Evolutionary conservation across 306 rosid genomes (phyloP).

Genomic region (Spatholobus suberectus): DNA sequence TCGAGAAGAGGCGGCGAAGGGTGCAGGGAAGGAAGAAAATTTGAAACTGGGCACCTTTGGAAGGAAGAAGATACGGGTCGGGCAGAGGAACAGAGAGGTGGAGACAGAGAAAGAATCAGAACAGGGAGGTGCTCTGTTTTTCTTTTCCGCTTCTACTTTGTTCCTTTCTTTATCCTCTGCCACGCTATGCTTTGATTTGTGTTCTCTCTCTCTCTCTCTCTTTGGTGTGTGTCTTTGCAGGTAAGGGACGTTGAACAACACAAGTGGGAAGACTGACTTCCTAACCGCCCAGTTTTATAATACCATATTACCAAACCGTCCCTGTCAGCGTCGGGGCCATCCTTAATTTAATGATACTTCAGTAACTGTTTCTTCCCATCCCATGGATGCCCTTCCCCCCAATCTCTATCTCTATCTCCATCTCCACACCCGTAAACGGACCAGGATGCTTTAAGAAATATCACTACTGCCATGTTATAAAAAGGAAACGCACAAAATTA

Average conservation of each 20-base stretch:
- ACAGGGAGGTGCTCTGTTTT: constrained; percentile 46
- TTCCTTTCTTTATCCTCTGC: constrained; percentile 56
- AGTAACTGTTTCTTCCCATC: constrained; percentile 38
- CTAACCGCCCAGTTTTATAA: constrained; percentile 59
- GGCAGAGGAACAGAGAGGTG: background rate
- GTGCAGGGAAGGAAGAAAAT: constrained; percentile 30
- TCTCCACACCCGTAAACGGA: background rate
- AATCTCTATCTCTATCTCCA: background rate
- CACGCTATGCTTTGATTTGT: constrained; percentile 45
- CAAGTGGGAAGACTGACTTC: constrained; percentile 69
- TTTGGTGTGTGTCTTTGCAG: constrained; percentile 61
- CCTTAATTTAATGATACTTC: constrained; percentile 38
- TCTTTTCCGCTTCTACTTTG: constrained; percentile 37
- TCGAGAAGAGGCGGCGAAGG: background rate
- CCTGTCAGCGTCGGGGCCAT: constrained; percentile 43
- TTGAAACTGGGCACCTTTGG: constrained; percentile 15
- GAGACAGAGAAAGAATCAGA: constrained; percentile 42
- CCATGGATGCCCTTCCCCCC: constrained; percentile 43
- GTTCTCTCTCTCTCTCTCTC: constrained; percentile 38
- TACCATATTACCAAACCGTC: constrained; percentile 61
- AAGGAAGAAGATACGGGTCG: background rate
- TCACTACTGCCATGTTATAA: background rate
- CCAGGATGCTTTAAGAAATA: too few relatives aligned
- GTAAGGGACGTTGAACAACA: constrained; percentile 70
- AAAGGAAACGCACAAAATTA: too few relatives aligned